Base-by-base conservation (phyloP, 2,329 filamentous ascomycete genomes). In the Aspergillus amoenus region DNA sequence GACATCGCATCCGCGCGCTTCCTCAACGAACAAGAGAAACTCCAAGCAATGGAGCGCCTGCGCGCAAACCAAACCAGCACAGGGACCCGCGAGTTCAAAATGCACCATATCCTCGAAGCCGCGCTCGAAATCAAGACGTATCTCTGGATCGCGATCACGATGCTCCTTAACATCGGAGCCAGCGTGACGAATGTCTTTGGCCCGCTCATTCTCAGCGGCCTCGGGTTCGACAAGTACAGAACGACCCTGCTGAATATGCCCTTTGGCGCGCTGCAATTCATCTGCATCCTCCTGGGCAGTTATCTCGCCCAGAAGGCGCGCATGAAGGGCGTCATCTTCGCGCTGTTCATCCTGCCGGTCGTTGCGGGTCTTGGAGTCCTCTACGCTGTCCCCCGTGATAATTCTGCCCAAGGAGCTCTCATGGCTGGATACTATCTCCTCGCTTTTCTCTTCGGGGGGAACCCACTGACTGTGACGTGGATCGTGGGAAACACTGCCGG, bases 401-500 rank as follows among this genome's bases (percentile, higher is more conserved):
- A 71, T 0, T 68, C 73, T 1, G 69, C 79, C n/a, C 75, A 78
- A 44, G 76, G 79, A 0, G 72, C 78, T 0, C 66, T 88, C 2
- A 75, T 89, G 2, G 81, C 78, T 0, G 85, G 82, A 0, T 89
- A 88, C 69, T 89, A 89, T 63, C 75, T 89, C 2, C 78, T 88
- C 0, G 82, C 85, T 0, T 89, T 88, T 68, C 74, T 89, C 8
- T 89, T 85, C 59, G 85, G 84, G 1, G 84, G 82, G 1, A 88
- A 87, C 63, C 86, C 86, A 0, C 75, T 90, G 9, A 82, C 88
- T 24, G 83, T 89, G 0, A 81, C 84, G 0, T 90, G 87, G 87
- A 85, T 89, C 56, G 80, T 89, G 5, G 84, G 82, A 7, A 90
- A 90, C 68, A 88, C 85, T 0, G 87, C 79, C 0, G 88, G 87